Percentiles rank a stretch among this genome's conserved stretches.
phyloP scores from a whole-genome alignment of 257 asterid species.

The Solanum tarijense region DNA sequence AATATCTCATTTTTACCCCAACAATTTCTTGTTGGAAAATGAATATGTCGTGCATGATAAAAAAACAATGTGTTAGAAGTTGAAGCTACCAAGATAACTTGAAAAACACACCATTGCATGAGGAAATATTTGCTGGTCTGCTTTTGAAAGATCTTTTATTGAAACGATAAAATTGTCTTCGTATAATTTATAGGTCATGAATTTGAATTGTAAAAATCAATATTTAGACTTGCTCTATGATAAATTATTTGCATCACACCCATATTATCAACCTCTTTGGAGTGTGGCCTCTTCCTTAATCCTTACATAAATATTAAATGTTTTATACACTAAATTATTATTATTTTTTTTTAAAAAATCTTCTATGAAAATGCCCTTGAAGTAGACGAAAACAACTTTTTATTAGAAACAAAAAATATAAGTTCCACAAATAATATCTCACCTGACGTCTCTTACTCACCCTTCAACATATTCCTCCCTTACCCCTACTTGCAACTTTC shows the following conservation, averaged over 20 bases:
- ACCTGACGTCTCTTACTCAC: not conserved
- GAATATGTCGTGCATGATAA: not conserved
- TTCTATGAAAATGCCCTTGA: not conserved
- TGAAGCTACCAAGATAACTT: not conserved
- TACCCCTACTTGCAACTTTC: not conserved
- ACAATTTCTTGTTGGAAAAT: not conserved
- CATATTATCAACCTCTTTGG: not conserved
- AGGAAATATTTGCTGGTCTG: not conserved
- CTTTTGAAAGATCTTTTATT: not conserved
- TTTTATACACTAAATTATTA: no score
- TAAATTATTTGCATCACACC: not conserved
- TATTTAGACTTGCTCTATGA: not conserved
- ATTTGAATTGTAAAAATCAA: not conserved
- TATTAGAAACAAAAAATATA: not conserved
- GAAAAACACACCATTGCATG: not conserved
- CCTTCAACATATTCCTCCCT: not conserved
- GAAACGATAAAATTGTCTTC: not conserved
- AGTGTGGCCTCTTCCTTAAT: not conserved
- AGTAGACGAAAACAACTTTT: not conserved
- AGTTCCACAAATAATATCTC: not conserved
- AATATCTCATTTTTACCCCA: not conserved
- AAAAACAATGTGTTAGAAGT: not conserved
- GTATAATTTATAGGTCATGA: rapidly evolving
- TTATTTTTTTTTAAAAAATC: not conserved
- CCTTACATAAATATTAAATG: not conserved